Evolutionary conservation across 768 basidiomycete genomes (phyloP).

Genomic region (Dentipellis fragilis): DNA sequence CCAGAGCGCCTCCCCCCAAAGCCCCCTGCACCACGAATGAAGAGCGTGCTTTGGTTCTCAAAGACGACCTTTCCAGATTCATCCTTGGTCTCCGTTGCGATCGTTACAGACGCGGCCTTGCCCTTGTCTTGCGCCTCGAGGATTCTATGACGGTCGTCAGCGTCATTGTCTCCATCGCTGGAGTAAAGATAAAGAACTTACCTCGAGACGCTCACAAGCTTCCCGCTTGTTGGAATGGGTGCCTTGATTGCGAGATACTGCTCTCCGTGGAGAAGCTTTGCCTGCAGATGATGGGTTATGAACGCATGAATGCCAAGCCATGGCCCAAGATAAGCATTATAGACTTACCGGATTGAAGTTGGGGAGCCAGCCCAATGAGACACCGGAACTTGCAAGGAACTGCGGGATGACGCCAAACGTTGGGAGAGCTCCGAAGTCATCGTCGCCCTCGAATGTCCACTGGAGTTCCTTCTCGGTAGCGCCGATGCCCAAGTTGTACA

Average conservation of each 20-base stretch:
- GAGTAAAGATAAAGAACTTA: constrained; percentile 22
- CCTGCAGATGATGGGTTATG: constrained; percentile 31
- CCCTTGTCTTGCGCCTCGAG: constrained; percentile 84
- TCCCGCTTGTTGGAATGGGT: constrained; percentile 78
- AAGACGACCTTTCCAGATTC: constrained; percentile 77
- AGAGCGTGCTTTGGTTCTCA: constrained; percentile 86
- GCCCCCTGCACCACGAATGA: constrained; percentile 91
- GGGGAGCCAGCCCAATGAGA: constrained; percentile 81
- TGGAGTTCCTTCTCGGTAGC: constrained; percentile 88
- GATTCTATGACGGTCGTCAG: constrained; percentile 31
- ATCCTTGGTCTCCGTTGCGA: constrained; percentile 71
- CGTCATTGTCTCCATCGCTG: background rate
- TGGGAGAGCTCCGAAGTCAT: constrained; percentile 76
- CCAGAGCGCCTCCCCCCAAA: constrained; percentile 88
- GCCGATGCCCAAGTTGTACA: constrained; percentile 93
- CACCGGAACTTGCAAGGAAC: constrained; percentile 57
- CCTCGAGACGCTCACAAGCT: constrained; percentile 68
- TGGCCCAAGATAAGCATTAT: constrained; percentile 1
- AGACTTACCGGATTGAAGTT: constrained; percentile 81
- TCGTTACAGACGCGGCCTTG: constrained; percentile 87
- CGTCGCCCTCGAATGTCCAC: constrained; percentile 86
- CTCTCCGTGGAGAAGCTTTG: constrained; percentile 96
- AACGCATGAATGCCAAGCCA: background rate
- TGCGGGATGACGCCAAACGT: constrained; percentile 96
- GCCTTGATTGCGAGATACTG: constrained; percentile 85